These are phyloP conservation scores for Parmelia sp. DNA, from an alignment of 495 filamentous ascomycete species.

Conservation along the genomic window DNA sequence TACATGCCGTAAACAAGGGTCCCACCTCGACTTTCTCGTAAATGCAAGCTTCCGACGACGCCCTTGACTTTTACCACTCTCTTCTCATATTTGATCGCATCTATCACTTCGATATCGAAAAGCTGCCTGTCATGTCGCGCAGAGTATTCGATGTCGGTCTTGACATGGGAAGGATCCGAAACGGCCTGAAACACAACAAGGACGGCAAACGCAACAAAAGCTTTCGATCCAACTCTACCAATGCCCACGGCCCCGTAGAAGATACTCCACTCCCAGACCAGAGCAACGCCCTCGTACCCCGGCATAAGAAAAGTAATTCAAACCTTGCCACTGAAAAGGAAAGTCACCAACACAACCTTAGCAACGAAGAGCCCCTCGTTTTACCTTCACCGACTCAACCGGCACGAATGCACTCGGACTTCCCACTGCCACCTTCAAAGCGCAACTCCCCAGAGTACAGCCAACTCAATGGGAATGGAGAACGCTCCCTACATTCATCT, in stretches of 20 bases:
- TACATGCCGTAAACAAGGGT: background rate
- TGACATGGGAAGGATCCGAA: conserved; percentile 25
- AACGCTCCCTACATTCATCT: background rate
- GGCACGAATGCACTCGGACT: background rate
- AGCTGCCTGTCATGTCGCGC: conserved; percentile 27
- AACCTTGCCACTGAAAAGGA: background rate
- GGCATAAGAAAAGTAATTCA: conserved; percentile 23
- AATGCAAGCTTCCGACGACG: conserved; percentile 27
- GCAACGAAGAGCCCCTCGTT: conserved; percentile 10
- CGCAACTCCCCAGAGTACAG: conserved; percentile 5
- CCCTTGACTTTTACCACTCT: conserved; percentile 26
- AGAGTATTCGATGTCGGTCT: conserved; percentile 29
- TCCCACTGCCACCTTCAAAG: conserved; percentile 13
- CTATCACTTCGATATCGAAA: conserved; percentile 22
- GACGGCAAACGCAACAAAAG: conserved; percentile 23
- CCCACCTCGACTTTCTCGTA: background rate
- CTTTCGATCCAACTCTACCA: conserved; percentile 10
- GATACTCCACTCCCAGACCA: conserved; percentile 9
- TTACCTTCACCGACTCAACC: conserved; percentile 17
- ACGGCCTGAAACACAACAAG: conserved; percentile 22
- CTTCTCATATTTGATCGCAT: conserved; percentile 26
- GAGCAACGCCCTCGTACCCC: conserved; percentile 19
- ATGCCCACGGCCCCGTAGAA: conserved; percentile 6
- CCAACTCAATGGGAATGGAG: conserved; percentile 9
- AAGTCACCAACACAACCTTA: conserved; percentile 1